Conservation (phyloP, 331 rosid species). For the Malus hybrid region DNA sequence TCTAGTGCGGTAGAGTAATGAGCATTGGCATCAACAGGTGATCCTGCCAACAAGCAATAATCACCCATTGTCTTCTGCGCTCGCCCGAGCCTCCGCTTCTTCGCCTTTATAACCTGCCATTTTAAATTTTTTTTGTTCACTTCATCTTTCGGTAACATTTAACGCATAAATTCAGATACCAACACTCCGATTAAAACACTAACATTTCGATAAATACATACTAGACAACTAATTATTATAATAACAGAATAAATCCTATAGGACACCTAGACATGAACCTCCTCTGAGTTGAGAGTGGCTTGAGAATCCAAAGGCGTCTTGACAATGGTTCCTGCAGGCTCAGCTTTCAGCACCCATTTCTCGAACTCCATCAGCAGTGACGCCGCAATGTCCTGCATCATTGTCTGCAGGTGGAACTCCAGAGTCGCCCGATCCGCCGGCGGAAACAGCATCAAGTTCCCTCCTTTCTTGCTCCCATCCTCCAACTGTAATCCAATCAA, state of each 20-base stretch:
- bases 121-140: background rate
- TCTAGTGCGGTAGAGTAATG: constrained; percentile 90
- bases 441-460: constrained; percentile 82
- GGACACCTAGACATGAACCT: constrained; percentile 99
- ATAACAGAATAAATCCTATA: constrained; percentile 21
- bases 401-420: constrained; percentile 86
- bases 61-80: constrained; percentile 98
- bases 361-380: constrained; percentile 91
- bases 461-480: constrained; percentile 73
- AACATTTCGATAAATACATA: background rate
- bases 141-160: constrained; percentile 12
- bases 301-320: constrained; percentile 98
- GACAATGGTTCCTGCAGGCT: constrained; percentile 91
- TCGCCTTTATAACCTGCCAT: constrained; percentile 87
- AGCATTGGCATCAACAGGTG: constrained; percentile 97
- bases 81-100: constrained; percentile 94
- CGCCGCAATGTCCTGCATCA: constrained; percentile 98
- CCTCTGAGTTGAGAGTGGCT: constrained; percentile 99
- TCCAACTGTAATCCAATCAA: constrained; percentile 55
- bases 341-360: constrained; percentile 97
- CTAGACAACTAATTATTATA: background rate
- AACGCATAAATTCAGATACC: background rate
- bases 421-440: constrained; percentile 78
- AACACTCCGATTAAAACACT: background rate
- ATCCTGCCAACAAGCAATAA: constrained; percentile 91